A percentile compares a stretch with the other conserved stretches of the same genome.
phyloP scores from a whole-genome alignment of 768 basidiomycete genomes.

The Amanita rimosa region DNA sequence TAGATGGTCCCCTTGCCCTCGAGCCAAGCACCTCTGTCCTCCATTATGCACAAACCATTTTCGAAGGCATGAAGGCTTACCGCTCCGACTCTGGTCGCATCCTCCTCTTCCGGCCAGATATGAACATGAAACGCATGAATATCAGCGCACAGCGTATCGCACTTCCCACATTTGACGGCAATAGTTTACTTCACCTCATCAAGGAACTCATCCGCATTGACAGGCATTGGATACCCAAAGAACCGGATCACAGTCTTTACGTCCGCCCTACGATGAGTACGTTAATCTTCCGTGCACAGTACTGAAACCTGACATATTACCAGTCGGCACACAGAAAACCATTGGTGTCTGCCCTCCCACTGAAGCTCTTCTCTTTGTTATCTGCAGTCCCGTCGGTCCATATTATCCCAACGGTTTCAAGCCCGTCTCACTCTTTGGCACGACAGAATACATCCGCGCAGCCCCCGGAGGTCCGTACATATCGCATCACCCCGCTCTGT shows the following conservation, averaged over 20 bases:
- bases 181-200: constrained; percentile 65
- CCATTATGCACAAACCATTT: constrained; percentile 86
- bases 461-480: constrained; percentile 61
- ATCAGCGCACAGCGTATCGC: constrained; percentile 68
- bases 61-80: constrained; percentile 96
- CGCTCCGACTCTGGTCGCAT: constrained; percentile 60
- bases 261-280: constrained; percentile 71
- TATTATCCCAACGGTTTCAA: constrained; percentile 86
- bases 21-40: constrained; percentile 76
- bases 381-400: constrained; percentile 74
- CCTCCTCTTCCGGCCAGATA: constrained; percentile 85
- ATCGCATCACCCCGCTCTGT: background rate
- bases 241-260: constrained; percentile 85
- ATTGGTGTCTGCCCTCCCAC: constrained; percentile 68
- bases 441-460: constrained; percentile 75
- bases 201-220: constrained; percentile 80
- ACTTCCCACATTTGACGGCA: constrained; percentile 69
- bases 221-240: constrained; percentile 83
- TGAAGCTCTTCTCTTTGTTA: constrained; percentile 78
- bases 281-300: constrained; percentile 6
- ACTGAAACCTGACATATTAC: constrained; percentile 1
- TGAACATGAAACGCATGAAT: constrained; percentile 98
- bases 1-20: constrained; percentile 62
- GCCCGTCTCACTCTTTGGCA: constrained; percentile 80
- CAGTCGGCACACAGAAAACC: constrained; percentile 68